Conservation (phyloP, 2,329 filamentous ascomycete genomes). For the Pyrenophora tritici-repentis region DNA sequence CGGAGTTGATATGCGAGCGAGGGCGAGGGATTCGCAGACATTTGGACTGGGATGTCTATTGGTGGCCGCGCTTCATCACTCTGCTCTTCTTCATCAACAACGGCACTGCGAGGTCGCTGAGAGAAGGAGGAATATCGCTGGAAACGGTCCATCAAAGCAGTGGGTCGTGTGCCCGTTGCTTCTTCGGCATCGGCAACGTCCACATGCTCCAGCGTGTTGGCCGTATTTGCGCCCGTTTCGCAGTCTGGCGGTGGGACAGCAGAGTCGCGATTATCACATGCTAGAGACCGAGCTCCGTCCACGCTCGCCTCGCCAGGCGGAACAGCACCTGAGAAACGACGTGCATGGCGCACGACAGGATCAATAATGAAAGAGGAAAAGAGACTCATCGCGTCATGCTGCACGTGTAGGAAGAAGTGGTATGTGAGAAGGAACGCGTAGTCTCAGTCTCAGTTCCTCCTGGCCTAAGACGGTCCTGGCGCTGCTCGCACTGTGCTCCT, state of each 20-base stretch:
- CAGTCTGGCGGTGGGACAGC: slow-evolving; percentile 12
- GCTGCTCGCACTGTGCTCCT: slow-evolving; percentile 18
- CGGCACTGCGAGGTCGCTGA: slow-evolving; percentile 30
- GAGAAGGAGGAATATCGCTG: slow-evolving; percentile 30
- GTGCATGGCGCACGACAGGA: slow-evolving; percentile 48
- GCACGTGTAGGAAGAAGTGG: not conserved
- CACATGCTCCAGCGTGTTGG: slow-evolving; percentile 5
- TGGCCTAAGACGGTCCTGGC: slow-evolving; percentile 1
- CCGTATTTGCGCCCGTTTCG: slow-evolving; percentile 12
- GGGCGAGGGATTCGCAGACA: slow-evolving; percentile 41
- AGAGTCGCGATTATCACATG: slow-evolving; percentile 37
- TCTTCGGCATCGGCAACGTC: slow-evolving; percentile 14
- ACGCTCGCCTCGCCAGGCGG: slow-evolving; percentile 22
- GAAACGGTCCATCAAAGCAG: slow-evolving; percentile 21
- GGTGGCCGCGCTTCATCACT: slow-evolving; percentile 26
- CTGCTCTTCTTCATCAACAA: slow-evolving; percentile 31
- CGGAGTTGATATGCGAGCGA: slow-evolving; percentile 35
- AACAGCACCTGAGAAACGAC: slow-evolving; percentile 42
- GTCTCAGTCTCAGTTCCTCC: not conserved
- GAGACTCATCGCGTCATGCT: slow-evolving; percentile 45
- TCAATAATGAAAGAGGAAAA: slow-evolving; percentile 49
- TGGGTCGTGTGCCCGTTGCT: slow-evolving; percentile 8
- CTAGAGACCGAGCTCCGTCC: slow-evolving; percentile 21
- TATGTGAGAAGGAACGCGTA: not conserved
- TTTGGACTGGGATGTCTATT: slow-evolving; percentile 34